Evolutionary conservation across 306 rosid genomes (phyloP).

Genomic region (Sechiopsis laciniata): DNA sequence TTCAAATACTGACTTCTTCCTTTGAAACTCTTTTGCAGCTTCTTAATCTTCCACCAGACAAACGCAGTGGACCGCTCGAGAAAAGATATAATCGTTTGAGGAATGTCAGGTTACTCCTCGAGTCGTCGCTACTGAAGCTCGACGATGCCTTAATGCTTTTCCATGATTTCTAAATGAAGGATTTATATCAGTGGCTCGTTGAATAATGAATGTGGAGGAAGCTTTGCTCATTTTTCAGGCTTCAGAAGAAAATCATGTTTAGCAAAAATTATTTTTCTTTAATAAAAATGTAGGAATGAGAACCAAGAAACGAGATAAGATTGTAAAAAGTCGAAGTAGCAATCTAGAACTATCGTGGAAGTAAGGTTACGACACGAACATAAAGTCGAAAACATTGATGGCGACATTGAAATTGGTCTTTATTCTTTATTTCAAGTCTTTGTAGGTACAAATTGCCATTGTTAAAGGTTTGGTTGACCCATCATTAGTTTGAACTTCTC

Average conservation of each 20-base stretch:
- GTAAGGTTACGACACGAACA: no score
- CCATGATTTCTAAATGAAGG: conserved; percentile 57
- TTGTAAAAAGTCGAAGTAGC: no score
- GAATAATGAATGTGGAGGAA: conserved; percentile 17
- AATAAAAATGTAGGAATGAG: no score
- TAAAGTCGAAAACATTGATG: not conserved
- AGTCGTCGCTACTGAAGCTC: conserved; percentile 61
- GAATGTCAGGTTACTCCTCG: conserved; percentile 36
- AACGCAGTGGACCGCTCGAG: conserved; percentile 32
- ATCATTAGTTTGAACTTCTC: no score
- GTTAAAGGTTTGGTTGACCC: no score
- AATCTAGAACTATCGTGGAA: no score
- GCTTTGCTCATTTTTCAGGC: not conserved
- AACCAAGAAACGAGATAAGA: no score
- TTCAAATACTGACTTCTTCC: conserved; percentile 22
- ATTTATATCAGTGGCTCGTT: not conserved
- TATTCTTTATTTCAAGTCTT: no score
- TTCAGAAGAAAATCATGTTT: not conserved
- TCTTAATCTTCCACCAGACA: conserved; percentile 34
- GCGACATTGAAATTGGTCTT: not conserved
- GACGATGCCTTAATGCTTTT: conserved; percentile 88
- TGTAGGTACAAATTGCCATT: not conserved
- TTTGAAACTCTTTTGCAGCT: conserved; percentile 43
- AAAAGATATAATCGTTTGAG: conserved; percentile 32
- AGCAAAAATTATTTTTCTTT: no score